Conservation (phyloP, 1,284 basidiomycete species). For the Mycena sp. region DNA sequence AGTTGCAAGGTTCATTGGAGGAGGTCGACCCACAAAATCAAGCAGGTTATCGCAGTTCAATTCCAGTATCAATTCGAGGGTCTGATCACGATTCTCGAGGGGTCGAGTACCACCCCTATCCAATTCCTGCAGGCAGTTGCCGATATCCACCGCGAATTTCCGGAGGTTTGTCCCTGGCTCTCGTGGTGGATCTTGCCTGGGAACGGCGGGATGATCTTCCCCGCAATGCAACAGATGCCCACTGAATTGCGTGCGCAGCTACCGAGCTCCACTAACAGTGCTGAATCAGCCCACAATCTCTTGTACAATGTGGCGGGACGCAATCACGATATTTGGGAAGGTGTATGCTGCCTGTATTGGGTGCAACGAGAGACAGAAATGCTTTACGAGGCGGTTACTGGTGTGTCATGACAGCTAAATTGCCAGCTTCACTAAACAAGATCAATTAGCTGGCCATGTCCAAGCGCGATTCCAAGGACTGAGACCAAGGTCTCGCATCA, state of each 20-base stretch:
- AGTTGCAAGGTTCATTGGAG: slow-evolving; percentile 17
- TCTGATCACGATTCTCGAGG: not conserved
- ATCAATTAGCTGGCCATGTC: not conserved
- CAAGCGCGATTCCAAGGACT: not conserved
- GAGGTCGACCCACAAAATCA: slow-evolving; percentile 7
- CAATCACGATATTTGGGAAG: not conserved
- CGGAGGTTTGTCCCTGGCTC: not conserved
- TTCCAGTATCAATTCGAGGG: not conserved
- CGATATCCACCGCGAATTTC: not conserved
- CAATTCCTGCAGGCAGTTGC: not conserved
- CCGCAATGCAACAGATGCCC: not conserved
- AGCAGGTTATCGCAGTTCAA: not conserved
- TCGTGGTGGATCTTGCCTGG: slow-evolving; percentile 5
- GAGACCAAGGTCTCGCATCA: not conserved
- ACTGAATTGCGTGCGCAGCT: not conserved
- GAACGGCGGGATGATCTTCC: slow-evolving; percentile 6
- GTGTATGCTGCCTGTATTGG: not conserved
- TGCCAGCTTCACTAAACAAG: not conserved
- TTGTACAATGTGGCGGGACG: not conserved
- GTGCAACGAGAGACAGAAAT: not conserved
- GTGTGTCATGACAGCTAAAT: not conserved
- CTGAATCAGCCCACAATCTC: not conserved
- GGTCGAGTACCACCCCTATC: not conserved
- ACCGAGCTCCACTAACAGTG: not conserved
- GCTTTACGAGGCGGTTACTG: not conserved